Conservation (phyloP, 169 alveolate species). For the Cryptosporidium sp. region DNA sequence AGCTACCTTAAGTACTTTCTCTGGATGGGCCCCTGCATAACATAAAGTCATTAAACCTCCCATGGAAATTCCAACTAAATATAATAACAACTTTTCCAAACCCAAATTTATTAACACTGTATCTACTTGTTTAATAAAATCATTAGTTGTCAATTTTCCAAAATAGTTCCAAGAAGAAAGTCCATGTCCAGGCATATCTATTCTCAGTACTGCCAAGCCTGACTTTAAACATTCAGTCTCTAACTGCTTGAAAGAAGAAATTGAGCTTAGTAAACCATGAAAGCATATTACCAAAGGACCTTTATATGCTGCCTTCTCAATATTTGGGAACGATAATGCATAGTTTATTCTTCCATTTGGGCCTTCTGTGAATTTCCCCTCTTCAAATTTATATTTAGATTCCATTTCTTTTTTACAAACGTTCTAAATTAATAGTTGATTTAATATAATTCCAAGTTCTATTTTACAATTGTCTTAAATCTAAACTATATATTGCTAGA, state of each 20-base stretch:
- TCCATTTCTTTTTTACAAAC: neutral
- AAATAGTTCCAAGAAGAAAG: slow-evolving; percentile 58
- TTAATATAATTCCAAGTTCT: neutral
- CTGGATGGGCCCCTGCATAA: slow-evolving; percentile 49
- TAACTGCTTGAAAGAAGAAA: slow-evolving; percentile 27
- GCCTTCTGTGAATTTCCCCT: slow-evolving; percentile 52
- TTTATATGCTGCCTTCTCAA: neutral
- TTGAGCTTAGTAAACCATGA: slow-evolving; percentile 53
- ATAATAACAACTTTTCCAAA: slow-evolving; percentile 12
- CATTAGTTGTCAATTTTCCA: slow-evolving; percentile 55
- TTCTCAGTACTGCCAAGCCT: slow-evolving; percentile 52
- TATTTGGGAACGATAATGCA: slow-evolving; percentile 27
- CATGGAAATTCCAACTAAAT: slow-evolving; percentile 58
- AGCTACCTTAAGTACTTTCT: slow-evolving; percentile 56
- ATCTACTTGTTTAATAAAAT: slow-evolving; percentile 43
- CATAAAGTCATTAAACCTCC: slow-evolving; percentile 48
- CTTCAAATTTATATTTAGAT: slow-evolving; percentile 12
- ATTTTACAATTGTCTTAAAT: neutral
- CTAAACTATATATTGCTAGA: neutral
- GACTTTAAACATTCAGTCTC: slow-evolving; percentile 5
- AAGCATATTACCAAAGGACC: slow-evolving; percentile 65
- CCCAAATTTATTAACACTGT: slow-evolving; percentile 25
- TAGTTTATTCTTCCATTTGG: slow-evolving; percentile 70
- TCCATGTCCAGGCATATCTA: slow-evolving; percentile 76
- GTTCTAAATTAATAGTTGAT: neutral